These are phyloP conservation scores for Physaria fendleri DNA, from an alignment of 345 rosid genomes.

Conservation along the genomic window DNA sequence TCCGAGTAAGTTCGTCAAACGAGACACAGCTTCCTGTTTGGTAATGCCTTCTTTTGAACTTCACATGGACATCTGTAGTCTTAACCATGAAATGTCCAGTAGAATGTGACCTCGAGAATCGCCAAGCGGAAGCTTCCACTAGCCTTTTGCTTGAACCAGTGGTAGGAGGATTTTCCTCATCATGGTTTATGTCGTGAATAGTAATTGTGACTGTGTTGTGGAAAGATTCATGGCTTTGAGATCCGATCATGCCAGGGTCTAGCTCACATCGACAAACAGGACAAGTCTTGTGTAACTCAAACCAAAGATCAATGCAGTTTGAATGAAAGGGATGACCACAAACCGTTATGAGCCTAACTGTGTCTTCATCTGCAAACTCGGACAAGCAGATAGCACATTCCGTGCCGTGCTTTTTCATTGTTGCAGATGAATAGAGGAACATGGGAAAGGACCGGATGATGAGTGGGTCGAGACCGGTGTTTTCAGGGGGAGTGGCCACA, in stretches of 20 bases:
- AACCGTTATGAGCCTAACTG: slow-evolving; percentile 59
- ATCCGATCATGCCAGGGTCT: slow-evolving; percentile 33
- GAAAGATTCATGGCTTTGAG: slow-evolving; percentile 21
- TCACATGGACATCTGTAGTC: slow-evolving; percentile 28
- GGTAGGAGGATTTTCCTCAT: slow-evolving; percentile 30
- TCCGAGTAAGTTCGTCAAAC: slow-evolving; percentile 41
- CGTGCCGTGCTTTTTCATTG: slow-evolving; percentile 42
- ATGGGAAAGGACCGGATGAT: slow-evolving; percentile 49
- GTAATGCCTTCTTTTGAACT: slow-evolving; percentile 37
- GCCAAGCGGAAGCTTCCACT: slow-evolving; percentile 20
- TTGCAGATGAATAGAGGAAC: slow-evolving; percentile 36
- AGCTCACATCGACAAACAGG: slow-evolving; percentile 80
- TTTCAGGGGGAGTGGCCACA: not conserved
- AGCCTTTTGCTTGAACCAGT: slow-evolving; percentile 34
- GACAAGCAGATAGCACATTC: slow-evolving; percentile 85
- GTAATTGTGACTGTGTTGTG: slow-evolving; percentile 15
- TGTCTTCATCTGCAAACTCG: slow-evolving; percentile 58
- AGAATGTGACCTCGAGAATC: slow-evolving; percentile 56
- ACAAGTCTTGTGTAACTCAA: slow-evolving; percentile 67
- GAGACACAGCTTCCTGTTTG: slow-evolving; percentile 47
- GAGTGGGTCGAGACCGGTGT: slow-evolving; percentile 55
- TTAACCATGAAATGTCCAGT: slow-evolving; percentile 63
- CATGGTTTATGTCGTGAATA: slow-evolving; percentile 15
- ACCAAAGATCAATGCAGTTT: slow-evolving; percentile 87
- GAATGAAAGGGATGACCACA: slow-evolving; percentile 77